phyloP scores from a whole-genome alignment of 148 eudicot species.

The Silene latifolia region DNA sequence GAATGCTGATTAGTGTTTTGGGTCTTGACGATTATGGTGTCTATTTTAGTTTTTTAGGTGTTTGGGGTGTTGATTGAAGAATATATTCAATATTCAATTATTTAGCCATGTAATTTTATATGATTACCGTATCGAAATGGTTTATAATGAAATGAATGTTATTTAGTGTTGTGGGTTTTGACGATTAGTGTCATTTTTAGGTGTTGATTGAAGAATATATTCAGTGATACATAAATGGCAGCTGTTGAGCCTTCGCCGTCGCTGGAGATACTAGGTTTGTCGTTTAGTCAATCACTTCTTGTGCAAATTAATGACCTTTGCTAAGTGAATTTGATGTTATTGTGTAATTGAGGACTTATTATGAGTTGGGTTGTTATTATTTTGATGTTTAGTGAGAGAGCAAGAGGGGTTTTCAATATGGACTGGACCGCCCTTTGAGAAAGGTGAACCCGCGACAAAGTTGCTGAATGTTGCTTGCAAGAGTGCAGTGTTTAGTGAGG shows the following conservation, averaged over 20 bases:
- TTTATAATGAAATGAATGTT: background rate
- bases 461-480: conserved; percentile 55
- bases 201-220: background rate
- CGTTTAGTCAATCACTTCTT: background rate
- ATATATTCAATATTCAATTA: conserved; percentile 10
- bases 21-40: background rate
- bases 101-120: background rate
- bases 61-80: background rate
- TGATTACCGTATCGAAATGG: background rate
- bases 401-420: conserved; percentile 68
- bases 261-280: conserved; percentile 54
- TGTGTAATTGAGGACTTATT: background rate
- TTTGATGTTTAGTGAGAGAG: conserved; percentile 53
- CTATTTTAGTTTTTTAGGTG: background rate
- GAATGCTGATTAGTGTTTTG: background rate
- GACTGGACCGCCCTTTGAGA: conserved; percentile 75
- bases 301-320: background rate
- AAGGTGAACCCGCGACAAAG: conserved; percentile 62
- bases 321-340: background rate
- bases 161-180: background rate
- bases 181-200: background rate
- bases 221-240: conserved; percentile 39
- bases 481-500: conserved; percentile 69
- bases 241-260: conserved; percentile 39
- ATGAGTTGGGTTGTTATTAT: background rate